Percentiles rank a stretch among this genome's conserved stretches.
phyloP scores from a whole-genome alignment of 2,329 filamentous ascomycete species.

The Alternaria conjuncta region DNA sequence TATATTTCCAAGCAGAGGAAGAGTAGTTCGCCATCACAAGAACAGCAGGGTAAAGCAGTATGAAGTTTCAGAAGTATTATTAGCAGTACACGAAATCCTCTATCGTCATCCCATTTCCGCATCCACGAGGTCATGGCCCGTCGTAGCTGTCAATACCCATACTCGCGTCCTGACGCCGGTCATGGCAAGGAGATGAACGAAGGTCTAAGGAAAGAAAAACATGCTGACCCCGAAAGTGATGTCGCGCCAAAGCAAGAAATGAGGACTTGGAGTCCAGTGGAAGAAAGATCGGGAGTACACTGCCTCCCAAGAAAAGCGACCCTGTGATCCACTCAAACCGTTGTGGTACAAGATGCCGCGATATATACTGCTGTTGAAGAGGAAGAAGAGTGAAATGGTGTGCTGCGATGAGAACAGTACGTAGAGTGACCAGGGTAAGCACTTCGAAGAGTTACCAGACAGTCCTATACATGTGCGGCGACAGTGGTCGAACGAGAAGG shows the following conservation, averaged over 20 bases:
- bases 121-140: constrained; percentile 14
- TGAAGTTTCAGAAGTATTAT: constrained; percentile 23
- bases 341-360: constrained; percentile 33
- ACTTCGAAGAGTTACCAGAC: constrained; percentile 10
- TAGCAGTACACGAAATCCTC: constrained; percentile 22
- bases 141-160: constrained; percentile 20
- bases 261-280: constrained; percentile 15
- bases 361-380: constrained; percentile 24
- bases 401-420: constrained; percentile 20
- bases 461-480: constrained; percentile 11
- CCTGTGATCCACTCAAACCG: constrained; percentile 28
- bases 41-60: neutral
- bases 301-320: constrained; percentile 25
- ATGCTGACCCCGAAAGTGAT: constrained; percentile 10
- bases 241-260: constrained; percentile 13
- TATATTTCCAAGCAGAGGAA: constrained; percentile 32
- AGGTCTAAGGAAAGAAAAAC: constrained; percentile 1
- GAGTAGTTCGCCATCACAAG: neutral
- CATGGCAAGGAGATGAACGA: constrained; percentile 16
- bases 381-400: constrained; percentile 19
- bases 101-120: constrained; percentile 8
- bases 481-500: neutral
- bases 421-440: constrained; percentile 14
- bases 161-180: constrained; percentile 21
- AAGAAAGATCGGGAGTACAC: constrained; percentile 21